Evolutionary conservation across 2,329 filamentous ascomycete species (phyloP).

Genomic region (Ceratocystis cubensis): DNA sequence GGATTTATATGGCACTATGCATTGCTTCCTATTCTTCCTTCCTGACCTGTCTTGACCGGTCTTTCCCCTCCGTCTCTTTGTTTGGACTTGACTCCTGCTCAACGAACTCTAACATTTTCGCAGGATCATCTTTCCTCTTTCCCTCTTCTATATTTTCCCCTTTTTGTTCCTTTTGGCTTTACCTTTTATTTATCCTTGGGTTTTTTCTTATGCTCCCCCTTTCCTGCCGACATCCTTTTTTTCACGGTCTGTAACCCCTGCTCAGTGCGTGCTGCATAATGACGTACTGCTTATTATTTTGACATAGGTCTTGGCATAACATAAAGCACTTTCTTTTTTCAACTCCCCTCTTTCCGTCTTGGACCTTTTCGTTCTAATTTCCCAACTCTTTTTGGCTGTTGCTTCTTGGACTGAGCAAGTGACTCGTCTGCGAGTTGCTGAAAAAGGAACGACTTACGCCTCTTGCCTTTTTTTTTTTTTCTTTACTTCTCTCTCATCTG

Average conservation of each 20-base stretch:
- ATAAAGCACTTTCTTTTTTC: no score
- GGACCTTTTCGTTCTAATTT: no score
- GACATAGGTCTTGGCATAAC: no score
- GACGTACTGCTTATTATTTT: no score
- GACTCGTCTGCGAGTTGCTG: no score
- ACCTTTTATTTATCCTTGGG: neutral
- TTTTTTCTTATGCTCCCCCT: neutral
- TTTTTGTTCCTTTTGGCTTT: neutral
- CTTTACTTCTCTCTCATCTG: no score
- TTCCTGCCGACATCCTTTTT: neutral
- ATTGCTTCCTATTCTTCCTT: neutral
- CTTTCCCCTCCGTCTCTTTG: neutral
- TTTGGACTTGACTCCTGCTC: neutral
- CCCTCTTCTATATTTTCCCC: neutral
- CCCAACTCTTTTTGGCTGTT: no score
- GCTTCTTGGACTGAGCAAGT: no score
- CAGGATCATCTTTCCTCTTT: neutral
- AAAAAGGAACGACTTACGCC: no score
- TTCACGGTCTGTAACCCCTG: neutral
- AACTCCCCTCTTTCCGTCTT: no score
- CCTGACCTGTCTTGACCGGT: neutral
- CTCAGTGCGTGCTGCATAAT: no score
- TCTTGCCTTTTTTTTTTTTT: no score
- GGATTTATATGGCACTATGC: neutral
- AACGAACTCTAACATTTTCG: neutral